Conservation (phyloP, 495 filamentous ascomycete species). For the Hypoxylon subgilvum region DNA sequence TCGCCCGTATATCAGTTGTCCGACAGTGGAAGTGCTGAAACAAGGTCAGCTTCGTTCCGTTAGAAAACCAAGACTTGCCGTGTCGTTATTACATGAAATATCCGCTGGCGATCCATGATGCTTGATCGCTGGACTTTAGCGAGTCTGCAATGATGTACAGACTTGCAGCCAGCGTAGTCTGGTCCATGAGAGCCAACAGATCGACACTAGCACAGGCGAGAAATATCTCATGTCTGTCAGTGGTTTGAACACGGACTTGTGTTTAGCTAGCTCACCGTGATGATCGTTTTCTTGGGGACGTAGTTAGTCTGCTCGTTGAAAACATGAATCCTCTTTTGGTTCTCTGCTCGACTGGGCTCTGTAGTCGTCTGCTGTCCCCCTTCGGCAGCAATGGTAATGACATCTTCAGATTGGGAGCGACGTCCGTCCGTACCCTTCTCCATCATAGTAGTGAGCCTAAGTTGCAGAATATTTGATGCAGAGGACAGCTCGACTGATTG, state of each 20-base stretch:
- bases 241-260: not conserved
- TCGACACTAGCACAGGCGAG: slow-evolving; percentile 63
- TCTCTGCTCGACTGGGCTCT: slow-evolving; percentile 14
- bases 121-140: slow-evolving; percentile 54
- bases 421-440: slow-evolving; percentile 12
- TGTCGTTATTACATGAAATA: slow-evolving; percentile 60
- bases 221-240: slow-evolving; percentile 52
- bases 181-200: slow-evolving; percentile 60
- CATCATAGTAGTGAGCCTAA: slow-evolving; percentile 3
- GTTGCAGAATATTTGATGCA: not conserved
- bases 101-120: slow-evolving; percentile 61
- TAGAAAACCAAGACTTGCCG: too few species aligned
- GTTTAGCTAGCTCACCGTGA: slow-evolving; percentile 47
- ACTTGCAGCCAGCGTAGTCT: slow-evolving; percentile 60
- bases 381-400: not conserved
- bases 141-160: slow-evolving; percentile 58
- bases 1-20: slow-evolving; percentile 61
- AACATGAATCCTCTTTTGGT: slow-evolving; percentile 19
- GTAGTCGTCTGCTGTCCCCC: not conserved
- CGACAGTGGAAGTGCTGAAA: slow-evolving; percentile 58
- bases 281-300: slow-evolving; percentile 56
- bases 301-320: slow-evolving; percentile 65
- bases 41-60: not conserved
- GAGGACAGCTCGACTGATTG: not conserved
- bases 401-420: slow-evolving; percentile 6